Evolutionary conservation across 108 stramenopile genomes (phyloP).

Genomic region (Skeletonema menzelii): DNA sequence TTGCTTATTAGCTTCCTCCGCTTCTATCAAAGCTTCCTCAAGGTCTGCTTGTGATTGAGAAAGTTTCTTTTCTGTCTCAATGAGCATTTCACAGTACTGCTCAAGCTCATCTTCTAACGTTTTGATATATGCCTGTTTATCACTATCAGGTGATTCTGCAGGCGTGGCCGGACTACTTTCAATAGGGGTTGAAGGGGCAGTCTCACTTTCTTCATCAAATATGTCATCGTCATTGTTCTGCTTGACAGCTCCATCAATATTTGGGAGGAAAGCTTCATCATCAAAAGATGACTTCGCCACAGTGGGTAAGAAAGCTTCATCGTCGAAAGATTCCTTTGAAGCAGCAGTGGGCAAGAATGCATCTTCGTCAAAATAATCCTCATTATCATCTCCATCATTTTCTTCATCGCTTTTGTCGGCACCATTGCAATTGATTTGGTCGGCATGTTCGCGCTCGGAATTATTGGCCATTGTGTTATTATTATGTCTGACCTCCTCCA

Average conservation of each 20-base stretch:
- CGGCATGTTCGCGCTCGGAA: background rate
- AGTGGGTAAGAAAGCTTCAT: background rate
- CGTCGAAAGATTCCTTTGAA: background rate
- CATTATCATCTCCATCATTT: background rate
- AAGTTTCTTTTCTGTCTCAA: conserved; percentile 81
- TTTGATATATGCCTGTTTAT: conserved; percentile 76
- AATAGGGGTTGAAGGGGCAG: conserved; percentile 3
- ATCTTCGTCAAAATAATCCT: background rate
- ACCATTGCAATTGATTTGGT: background rate
- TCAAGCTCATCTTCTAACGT: conserved; percentile 90
- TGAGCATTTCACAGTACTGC: conserved; percentile 85
- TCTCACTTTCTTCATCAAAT: conserved; percentile 9
- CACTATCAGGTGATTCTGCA: conserved; percentile 21
- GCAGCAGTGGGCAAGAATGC: background rate
- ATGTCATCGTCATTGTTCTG: background rate
- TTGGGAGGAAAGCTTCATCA: background rate
- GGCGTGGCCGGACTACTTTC: background rate
- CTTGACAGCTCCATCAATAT: background rate
- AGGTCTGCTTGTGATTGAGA: conserved; percentile 65
- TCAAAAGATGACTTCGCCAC: background rate
- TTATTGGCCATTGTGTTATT: conserved; percentile 5
- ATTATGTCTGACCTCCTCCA: conserved; percentile 9
- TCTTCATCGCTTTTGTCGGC: background rate
- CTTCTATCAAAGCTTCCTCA: conserved; percentile 51
- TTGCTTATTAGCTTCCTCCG: conserved; percentile 21